Conservation (phyloP, 225 moss, liverwort and hornwort species). For the Pleurozium schreberi region DNA sequence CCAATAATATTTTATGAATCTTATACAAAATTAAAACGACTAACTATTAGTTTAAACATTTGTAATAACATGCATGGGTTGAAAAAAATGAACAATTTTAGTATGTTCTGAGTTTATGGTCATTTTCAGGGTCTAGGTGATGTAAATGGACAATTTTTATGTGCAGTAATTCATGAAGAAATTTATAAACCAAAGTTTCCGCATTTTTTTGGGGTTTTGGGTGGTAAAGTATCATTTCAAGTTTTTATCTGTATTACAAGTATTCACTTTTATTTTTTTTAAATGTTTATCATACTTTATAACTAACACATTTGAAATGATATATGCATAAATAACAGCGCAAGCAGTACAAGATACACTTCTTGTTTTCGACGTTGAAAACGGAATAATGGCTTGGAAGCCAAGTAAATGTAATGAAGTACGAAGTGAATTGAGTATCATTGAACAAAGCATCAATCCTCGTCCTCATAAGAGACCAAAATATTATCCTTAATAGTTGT, state of each 20-base stretch:
- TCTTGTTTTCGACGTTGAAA: neutral
- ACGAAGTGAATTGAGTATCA: neutral
- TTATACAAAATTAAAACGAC: neutral
- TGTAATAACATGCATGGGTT: neutral
- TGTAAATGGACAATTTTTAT: neutral
- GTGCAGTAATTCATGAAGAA: neutral
- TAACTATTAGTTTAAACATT: neutral
- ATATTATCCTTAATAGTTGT: neutral
- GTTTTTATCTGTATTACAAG: neutral
- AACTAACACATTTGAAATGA: neutral
- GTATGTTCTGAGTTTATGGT: too few relatives aligned
- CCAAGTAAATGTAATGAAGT: neutral
- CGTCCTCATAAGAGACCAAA: neutral
- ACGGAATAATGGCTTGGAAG: neutral
- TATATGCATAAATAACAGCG: neutral
- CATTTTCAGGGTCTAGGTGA: neutral
- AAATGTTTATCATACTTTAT: neutral
- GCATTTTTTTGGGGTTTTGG: neutral
- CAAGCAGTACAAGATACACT: neutral
- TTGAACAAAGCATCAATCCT: neutral
- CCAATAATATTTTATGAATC: neutral
- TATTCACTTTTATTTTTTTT: neutral
- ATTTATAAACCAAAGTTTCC: rapidly evolving
- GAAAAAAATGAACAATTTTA: too few relatives aligned
- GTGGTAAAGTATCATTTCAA: neutral